Base-by-base conservation (phyloP, 192 early-diverging fungal species). In the Gryganskiella cystojenkinii region DNA sequence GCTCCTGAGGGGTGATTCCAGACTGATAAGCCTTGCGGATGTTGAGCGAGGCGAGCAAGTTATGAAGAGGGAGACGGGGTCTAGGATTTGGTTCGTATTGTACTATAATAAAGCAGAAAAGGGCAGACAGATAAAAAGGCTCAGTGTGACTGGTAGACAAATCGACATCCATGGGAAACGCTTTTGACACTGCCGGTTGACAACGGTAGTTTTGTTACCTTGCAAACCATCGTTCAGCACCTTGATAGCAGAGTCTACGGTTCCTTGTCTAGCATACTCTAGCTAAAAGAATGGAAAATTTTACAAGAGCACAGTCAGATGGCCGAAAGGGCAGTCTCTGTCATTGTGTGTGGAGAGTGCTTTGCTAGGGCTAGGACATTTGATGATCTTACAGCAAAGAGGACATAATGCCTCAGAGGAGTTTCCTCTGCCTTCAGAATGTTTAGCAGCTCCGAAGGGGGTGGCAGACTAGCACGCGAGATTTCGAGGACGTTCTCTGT, bases 401-500 rank as follows among this genome's bases (percentile, higher is more conserved):
- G 72, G 22, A 91, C 66, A 79, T 91, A 93, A 58, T 92, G 85
- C 63, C 83, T 74, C 37, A 90, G 82, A 17, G 89, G 84, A 35
- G 81, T 83, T 51, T 79, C 81, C 54, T 95, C 92, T 24, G 90
- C 81, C 55, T 84, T 88, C 15, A 95, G 72, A 61, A 95, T 93
- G 28, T 85, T 85, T 71, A 91, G 88, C 28, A 95, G 83, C 58
- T 90, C 89, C 25, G 87, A 82, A 58, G 89, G 86, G 25, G 67
- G 73, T 0, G 82, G 83, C 25, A 93, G 76, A 66, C 89, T 87
- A 4, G 79, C 71, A 54, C 88, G 85, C 53, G 90, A 87, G 51
- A 93, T 91, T 60, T 91, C 92, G 33, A 93, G 82, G 20, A 93
- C 87, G 78, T 93, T 87, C 54, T 90, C 87, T 34, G 82, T 80